phyloP scores from a whole-genome alignment of 2,329 filamentous ascomycete species.

The Neofusicoccum sp. region DNA sequence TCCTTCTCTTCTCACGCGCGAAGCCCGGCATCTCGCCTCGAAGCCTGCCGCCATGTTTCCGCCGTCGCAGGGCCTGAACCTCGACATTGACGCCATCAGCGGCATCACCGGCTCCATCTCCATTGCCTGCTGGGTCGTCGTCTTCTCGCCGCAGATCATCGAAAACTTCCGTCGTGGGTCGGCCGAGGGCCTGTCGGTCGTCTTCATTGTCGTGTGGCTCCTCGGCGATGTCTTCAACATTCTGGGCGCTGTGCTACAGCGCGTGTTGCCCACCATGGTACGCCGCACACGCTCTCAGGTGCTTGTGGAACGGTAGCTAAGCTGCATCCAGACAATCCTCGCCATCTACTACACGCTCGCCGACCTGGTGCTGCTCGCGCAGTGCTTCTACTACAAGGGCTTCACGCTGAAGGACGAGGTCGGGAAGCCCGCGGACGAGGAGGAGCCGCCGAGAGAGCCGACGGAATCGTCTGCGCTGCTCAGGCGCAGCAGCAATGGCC shows the following conservation, averaged over 20 bases:
- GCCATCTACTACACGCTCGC: slow-evolving; percentile 91
- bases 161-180: slow-evolving; percentile 86
- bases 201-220: slow-evolving; percentile 92
- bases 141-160: slow-evolving; percentile 95
- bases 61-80: slow-evolving; percentile 56
- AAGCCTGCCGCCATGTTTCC: slow-evolving; percentile 53
- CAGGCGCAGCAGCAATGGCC: slow-evolving; percentile 20
- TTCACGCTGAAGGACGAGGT: slow-evolving; percentile 52
- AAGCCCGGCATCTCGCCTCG: too few species aligned
- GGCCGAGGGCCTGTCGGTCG: slow-evolving; percentile 82
- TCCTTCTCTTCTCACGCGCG: too few species aligned
- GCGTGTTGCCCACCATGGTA: slow-evolving; percentile 89
- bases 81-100: slow-evolving; percentile 87
- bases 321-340: slow-evolving; percentile 65
- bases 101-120: slow-evolving; percentile 94
- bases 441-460: slow-evolving; percentile 27
- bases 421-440: slow-evolving; percentile 24
- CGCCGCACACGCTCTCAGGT: slow-evolving; percentile 20
- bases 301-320: not conserved
- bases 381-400: slow-evolving; percentile 95
- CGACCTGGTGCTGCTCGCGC: slow-evolving; percentile 80
- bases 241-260: slow-evolving; percentile 84
- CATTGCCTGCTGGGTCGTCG: slow-evolving; percentile 94
- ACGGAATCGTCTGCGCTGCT: slow-evolving; percentile 38
- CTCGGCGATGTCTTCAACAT: slow-evolving; percentile 96